phyloP scores from a whole-genome alignment of 148 eudicot genomes.

The Silene conica region DNA sequence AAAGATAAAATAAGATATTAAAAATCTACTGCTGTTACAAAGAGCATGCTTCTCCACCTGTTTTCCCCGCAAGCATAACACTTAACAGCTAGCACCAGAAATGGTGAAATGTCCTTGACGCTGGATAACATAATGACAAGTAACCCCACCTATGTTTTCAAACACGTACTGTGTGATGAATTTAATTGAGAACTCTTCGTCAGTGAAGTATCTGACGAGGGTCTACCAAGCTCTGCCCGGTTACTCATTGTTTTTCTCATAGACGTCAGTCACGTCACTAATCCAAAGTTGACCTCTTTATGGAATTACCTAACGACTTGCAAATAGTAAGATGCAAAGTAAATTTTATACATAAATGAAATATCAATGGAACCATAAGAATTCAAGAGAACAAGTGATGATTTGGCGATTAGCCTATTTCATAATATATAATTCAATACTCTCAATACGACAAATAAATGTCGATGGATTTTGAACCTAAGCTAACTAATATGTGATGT shows the following conservation, averaged over 20 bases:
- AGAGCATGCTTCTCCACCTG: not conserved
- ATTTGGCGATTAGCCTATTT: not conserved
- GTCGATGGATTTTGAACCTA: no score
- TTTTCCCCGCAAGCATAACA: not conserved
- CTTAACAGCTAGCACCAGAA: not conserved
- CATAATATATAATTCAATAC: not conserved
- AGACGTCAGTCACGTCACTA: slow-evolving; percentile 15
- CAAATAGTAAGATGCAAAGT: not conserved
- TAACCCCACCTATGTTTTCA: not conserved
- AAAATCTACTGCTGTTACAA: no score
- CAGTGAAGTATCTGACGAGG: slow-evolving; percentile 45
- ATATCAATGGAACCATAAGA: not conserved
- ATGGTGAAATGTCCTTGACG: not conserved
- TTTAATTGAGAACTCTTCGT: not conserved
- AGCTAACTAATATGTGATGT: no score
- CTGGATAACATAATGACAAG: not conserved
- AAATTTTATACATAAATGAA: not conserved
- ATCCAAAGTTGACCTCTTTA: slow-evolving; percentile 27
- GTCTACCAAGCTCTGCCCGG: slow-evolving; percentile 41
- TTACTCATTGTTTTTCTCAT: slow-evolving; percentile 48
- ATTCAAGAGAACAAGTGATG: not conserved
- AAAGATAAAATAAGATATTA: no score
- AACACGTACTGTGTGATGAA: not conserved
- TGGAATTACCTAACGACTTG: slow-evolving; percentile 8
- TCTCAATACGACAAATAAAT: no score